A percentile compares a stretch with the other conserved stretches of the same genome.
phyloP scores from a whole-genome alignment of 768 basidiomycete genomes.

The Hygrocybe punicea region DNA sequence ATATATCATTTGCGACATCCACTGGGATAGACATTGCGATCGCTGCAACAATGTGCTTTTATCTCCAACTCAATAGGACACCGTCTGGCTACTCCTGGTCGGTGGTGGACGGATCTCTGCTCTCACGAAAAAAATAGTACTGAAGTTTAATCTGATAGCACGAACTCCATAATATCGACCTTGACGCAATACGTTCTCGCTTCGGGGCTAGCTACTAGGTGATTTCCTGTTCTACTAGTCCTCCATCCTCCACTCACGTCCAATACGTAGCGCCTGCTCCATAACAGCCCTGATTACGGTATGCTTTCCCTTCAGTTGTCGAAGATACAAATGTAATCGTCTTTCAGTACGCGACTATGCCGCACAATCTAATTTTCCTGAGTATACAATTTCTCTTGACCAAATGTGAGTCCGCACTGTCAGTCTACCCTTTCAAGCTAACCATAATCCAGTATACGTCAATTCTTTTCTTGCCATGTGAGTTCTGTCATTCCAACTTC shows the following conservation, averaged over 20 bases:
- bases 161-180: slow-evolving; percentile 12
- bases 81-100: slow-evolving; percentile 11
- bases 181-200: slow-evolving; percentile 13
- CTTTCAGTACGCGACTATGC: slow-evolving; percentile 14
- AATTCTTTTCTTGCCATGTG: slow-evolving; percentile 34
- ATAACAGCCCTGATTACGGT: slow-evolving; percentile 9
- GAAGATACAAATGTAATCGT: neutral
- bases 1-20: slow-evolving; percentile 20
- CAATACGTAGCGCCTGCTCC: slow-evolving; percentile 12
- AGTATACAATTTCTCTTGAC: slow-evolving; percentile 20
- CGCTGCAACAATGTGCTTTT: slow-evolving; percentile 25
- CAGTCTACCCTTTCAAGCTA: neutral
- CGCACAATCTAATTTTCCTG: slow-evolving; percentile 16
- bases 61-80: slow-evolving; percentile 21
- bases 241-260: neutral
- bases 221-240: neutral
- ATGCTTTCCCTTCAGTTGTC: neutral
- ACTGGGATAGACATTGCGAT: slow-evolving; percentile 25
- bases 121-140: neutral
- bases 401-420: slow-evolving; percentile 12
- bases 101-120: neutral
- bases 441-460: slow-evolving; percentile 25
- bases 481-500: neutral
- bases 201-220: slow-evolving; percentile 17
- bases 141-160: slow-evolving; percentile 4